Conservation (phyloP, 331 rosid species). For the Quercus lobata region DNA sequence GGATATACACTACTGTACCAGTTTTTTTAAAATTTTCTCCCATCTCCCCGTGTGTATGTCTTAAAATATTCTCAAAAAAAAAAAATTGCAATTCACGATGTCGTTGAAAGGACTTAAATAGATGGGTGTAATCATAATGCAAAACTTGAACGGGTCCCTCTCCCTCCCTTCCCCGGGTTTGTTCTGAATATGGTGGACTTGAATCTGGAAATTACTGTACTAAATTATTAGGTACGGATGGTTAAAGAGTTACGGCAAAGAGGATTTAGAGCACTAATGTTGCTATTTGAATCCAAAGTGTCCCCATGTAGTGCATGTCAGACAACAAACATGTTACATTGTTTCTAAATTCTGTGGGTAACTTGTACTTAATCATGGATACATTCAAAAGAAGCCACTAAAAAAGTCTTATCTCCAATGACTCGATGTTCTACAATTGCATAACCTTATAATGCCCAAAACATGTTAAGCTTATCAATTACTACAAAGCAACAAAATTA, state of each 20-base stretch:
- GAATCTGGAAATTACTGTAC: too few relatives aligned
- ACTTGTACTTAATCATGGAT: constrained; percentile 47
- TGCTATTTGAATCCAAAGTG: constrained; percentile 16
- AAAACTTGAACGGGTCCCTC: too few relatives aligned
- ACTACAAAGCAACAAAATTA: constrained; percentile 69
- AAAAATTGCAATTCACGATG: too few relatives aligned
- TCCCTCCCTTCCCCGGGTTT: too few relatives aligned
- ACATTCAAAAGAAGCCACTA: constrained; percentile 32
- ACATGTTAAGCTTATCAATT: constrained; percentile 34
- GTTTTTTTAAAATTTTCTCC: too few relatives aligned
- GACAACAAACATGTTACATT: constrained; percentile 45
- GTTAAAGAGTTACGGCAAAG: background rate
- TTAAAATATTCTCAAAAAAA: too few relatives aligned
- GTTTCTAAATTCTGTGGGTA: constrained; percentile 35
- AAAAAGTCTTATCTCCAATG: constrained; percentile 26
- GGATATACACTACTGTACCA: too few relatives aligned
- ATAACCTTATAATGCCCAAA: constrained; percentile 39
- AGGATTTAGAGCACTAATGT: background rate
- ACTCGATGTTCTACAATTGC: constrained; percentile 27
- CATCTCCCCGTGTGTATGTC: accelerated
- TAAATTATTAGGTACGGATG: too few relatives aligned
- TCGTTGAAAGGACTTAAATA: too few relatives aligned
- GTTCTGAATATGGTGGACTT: too few relatives aligned
- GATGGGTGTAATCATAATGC: too few relatives aligned
- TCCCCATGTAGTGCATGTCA: constrained; percentile 63